Percentiles rank a stretch among this genome's conserved stretches.
Conservation (phyloP, 495 filamentous ascomycete genomes). For the Aspergillus campestris region DNA sequence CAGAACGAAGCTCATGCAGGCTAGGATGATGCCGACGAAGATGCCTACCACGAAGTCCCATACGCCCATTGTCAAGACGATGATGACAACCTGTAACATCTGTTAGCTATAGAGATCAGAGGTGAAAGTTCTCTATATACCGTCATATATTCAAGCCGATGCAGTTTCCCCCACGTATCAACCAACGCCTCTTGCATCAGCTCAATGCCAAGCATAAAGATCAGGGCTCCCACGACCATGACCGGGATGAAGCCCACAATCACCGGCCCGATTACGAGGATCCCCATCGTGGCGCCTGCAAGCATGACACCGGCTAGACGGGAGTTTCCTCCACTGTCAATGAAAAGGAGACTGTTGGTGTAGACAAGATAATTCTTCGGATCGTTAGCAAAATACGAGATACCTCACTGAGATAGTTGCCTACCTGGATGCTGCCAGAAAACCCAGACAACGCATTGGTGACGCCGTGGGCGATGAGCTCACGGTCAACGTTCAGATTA, state of each 20-base stretch:
- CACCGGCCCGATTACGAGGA: constrained; percentile 75
- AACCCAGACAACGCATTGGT: constrained; percentile 86
- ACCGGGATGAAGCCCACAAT: constrained; percentile 92
- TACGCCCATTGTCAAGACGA: constrained; percentile 90
- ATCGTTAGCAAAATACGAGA: constrained; percentile 4
- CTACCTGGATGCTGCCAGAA: constrained; percentile 76
- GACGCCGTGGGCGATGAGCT: constrained; percentile 86
- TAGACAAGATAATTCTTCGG: constrained; percentile 86
- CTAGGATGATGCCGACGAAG: constrained; percentile 80
- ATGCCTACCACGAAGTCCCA: constrained; percentile 96
- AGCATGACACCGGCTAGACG: constrained; percentile 82
- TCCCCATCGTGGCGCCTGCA: constrained; percentile 65
- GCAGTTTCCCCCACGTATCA: constrained; percentile 78
- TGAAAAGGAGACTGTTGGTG: constrained; percentile 92
- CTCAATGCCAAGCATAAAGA: constrained; percentile 90
- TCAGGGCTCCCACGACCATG: constrained; percentile 91
- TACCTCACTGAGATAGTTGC: background rate
- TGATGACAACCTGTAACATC: constrained; percentile 61
- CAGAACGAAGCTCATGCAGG: constrained; percentile 82
- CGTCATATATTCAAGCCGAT: constrained; percentile 80
- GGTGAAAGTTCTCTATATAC: constrained; percentile 31
- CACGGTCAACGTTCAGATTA: constrained; percentile 80
- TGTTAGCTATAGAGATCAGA: constrained; percentile 6
- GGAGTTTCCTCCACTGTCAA: constrained; percentile 79
- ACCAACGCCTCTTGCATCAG: constrained; percentile 79